Evolutionary conservation across 2,329 filamentous ascomycete species (phyloP), one percentile per base, ranked within the genome.

Genomic region (Epichloe hybrida): DNA sequence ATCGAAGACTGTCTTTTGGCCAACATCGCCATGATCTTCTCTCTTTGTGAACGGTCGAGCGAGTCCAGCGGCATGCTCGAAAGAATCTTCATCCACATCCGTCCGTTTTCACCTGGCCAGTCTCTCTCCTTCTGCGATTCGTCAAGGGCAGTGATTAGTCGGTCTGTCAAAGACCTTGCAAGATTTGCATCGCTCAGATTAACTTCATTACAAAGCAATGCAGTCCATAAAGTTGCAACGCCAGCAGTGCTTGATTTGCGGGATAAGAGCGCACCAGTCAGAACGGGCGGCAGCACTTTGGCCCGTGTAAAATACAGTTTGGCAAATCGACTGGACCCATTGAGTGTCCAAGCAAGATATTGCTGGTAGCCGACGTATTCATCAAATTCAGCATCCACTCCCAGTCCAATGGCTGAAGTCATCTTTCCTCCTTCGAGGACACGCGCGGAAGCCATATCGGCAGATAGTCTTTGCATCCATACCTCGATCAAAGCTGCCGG

Each of bases 21-120:
- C 3, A 72, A 54, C 2, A 62, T 54, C 0, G 54, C 55, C 65
- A 76, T 68, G 5, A 75, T 61, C 6, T 58, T 61, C 55, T 76
- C 73, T 48, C 74, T 68, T 23, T 72, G 65, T 21, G 62, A 60
- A 15, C 72, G 72, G 15, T 62, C 66, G 9, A 75, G 64, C 0
- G 65, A 61, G 46, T 73, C 70, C 3, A 60, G 53, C 0, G 70
- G 69, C n/a, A 69, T 53, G 27, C 55, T 55, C 20, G 65, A 61
- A 31, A 74, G 55, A 1, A 56, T 59, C 27, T 58, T 60, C 3
- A 69, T 64, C 58, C 59, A 64, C 15, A 61, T 51, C 37, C 61
- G 59, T 7, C 58, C 61, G 8, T 51, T 51, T 31, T 62, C 60
- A 7, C 56, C 59, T 20, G 61, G 62, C 65, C 64, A 66, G 11